Evolutionary conservation across 2,329 filamentous ascomycete genomes (phyloP).

Genomic region (Knufia petricola): DNA sequence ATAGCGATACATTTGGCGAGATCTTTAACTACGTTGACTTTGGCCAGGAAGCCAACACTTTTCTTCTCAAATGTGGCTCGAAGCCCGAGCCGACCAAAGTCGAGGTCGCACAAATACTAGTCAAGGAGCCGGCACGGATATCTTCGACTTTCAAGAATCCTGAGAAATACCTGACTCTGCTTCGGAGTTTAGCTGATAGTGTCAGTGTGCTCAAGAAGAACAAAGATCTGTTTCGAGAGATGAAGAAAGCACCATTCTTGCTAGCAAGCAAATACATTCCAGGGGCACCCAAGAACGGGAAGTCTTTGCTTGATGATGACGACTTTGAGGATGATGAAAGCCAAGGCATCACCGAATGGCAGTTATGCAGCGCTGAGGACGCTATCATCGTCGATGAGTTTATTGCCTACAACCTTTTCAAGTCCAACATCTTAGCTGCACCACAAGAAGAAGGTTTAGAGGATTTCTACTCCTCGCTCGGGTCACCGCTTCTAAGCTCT

Average conservation of each 20-base stretch:
- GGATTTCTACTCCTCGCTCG: slow-evolving; percentile 71
- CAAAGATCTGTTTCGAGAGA: slow-evolving; percentile 63
- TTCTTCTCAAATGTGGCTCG: slow-evolving; percentile 78
- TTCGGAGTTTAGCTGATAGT: slow-evolving; percentile 71
- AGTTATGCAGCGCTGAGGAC: slow-evolving; percentile 59
- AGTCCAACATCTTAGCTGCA: slow-evolving; percentile 70
- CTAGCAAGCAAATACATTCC: slow-evolving; percentile 71
- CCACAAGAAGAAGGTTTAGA: slow-evolving; percentile 85
- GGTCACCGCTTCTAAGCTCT: slow-evolving; percentile 63
- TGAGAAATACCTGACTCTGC: slow-evolving; percentile 76
- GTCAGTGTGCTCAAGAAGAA: slow-evolving; percentile 62
- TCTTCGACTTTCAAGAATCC: slow-evolving; percentile 68
- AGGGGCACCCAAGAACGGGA: slow-evolving; percentile 15
- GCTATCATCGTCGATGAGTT: slow-evolving; percentile 82
- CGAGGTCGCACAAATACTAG: slow-evolving; percentile 77
- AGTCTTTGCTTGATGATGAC: slow-evolving; percentile 20
- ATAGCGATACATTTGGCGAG: slow-evolving; percentile 62
- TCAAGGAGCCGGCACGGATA: slow-evolving; percentile 70
- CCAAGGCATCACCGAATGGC: slow-evolving; percentile 63
- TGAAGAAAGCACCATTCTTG: slow-evolving; percentile 67
- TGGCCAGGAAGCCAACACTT: slow-evolving; percentile 74
- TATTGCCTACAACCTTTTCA: slow-evolving; percentile 80
- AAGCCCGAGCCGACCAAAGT: slow-evolving; percentile 81
- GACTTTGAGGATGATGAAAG: slow-evolving; percentile 50
- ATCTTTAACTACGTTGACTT: slow-evolving; percentile 98